Conservation (phyloP, 768 basidiomycete species). For the Pulveroboletus sp. region DNA sequence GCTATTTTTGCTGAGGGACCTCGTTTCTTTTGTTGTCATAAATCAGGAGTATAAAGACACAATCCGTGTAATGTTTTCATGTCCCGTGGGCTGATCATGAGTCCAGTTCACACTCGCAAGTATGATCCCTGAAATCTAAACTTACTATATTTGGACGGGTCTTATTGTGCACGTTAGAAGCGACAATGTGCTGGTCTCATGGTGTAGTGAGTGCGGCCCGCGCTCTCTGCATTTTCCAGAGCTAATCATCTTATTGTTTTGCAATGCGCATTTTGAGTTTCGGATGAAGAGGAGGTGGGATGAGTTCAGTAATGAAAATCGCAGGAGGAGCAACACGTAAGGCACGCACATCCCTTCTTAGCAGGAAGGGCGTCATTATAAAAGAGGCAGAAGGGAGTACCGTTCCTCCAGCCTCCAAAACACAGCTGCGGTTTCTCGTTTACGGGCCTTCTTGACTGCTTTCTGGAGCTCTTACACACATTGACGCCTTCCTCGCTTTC, state of each 20-base stretch:
- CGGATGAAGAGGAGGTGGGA: neutral
- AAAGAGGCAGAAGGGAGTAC: constrained; percentile 2
- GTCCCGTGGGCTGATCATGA: too few species aligned
- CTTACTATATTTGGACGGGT: constrained; percentile 8
- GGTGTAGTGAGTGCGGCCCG: neutral
- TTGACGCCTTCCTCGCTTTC: neutral
- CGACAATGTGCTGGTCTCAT: constrained; percentile 5
- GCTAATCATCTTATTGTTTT: constrained; percentile 18
- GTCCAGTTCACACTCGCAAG: neutral
- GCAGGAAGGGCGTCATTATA: constrained; percentile 11
- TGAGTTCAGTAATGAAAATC: neutral
- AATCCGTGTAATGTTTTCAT: too few species aligned
- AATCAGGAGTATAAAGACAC: too few species aligned
- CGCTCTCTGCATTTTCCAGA: neutral
- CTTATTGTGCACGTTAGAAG: constrained; percentile 16
- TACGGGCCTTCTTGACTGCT: neutral
- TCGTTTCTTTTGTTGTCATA: too few species aligned
- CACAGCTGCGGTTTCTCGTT: neutral
- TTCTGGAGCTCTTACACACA: neutral
- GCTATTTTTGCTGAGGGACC: too few species aligned
- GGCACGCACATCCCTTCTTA: neutral
- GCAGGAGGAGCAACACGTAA: neutral
- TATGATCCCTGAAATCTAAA: constrained; percentile 1
- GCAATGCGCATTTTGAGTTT: constrained; percentile 2
- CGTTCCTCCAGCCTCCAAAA: constrained; percentile 3